A percentile compares a stretch with the other conserved stretches of the same genome.
These are phyloP conservation scores for Cyclanthera cordifolia DNA, from an alignment of 306 rosid species.

Conservation along the genomic window DNA sequence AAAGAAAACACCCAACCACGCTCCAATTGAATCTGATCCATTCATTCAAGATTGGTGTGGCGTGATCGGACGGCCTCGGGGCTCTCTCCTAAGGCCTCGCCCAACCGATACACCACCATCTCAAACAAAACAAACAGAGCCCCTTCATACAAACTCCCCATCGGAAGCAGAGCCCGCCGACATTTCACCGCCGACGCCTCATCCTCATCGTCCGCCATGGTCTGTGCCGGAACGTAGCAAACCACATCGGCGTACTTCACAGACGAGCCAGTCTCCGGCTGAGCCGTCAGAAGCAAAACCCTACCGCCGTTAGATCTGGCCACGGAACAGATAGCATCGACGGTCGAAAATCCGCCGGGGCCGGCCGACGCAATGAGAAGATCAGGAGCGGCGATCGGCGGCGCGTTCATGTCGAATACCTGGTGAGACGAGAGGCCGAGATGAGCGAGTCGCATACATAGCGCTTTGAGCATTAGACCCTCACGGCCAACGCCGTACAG, in stretches of 20 bases:
- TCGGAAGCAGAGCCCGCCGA: constrained; percentile 67
- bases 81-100: constrained; percentile 47
- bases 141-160: constrained; percentile 93
- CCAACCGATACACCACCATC: constrained; percentile 66
- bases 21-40: neutral
- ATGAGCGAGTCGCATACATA: constrained; percentile 78
- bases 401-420: constrained; percentile 79
- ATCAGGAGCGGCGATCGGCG: constrained; percentile 48
- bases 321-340: constrained; percentile 57
- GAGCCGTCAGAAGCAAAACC: constrained; percentile 72
- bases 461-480: constrained; percentile 75
- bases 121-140: constrained; percentile 82
- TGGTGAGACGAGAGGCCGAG: constrained; percentile 62
- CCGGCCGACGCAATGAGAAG: constrained; percentile 83
- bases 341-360: constrained; percentile 83
- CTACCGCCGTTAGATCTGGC: constrained; percentile 54
- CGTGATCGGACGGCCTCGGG: constrained; percentile 69
- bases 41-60: constrained; percentile 77
- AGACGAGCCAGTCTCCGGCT: constrained; percentile 67
- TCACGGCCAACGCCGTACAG: constrained; percentile 86
- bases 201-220: constrained; percentile 69
- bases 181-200: constrained; percentile 18
- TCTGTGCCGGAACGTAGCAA: constrained; percentile 76
- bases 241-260: constrained; percentile 47
- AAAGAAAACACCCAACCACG: neutral